Base-by-base conservation (phyloP, 129 eudicot species). In the Silybum marianum region DNA sequence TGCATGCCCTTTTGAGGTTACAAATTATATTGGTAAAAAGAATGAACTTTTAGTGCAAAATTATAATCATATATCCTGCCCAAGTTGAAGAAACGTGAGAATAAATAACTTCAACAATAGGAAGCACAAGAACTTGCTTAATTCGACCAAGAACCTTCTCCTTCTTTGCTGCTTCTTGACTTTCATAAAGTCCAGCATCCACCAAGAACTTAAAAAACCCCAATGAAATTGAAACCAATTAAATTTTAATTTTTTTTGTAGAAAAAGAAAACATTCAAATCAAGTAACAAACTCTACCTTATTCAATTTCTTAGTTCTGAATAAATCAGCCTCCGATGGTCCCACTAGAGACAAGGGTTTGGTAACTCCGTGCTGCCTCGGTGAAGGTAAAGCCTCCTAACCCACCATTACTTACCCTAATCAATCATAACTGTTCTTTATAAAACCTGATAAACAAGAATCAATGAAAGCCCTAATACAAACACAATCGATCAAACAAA, bases 291-390 rank as follows among this genome's bases (percentile, higher is more conserved):
- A 84, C 65, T 85, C 60, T 44, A 92, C 95, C 90, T 93, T 90
- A 71, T 91, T 91, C 84, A 93, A 67, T 30, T 91, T 91, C 18
- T 78, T 79, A 67, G 84, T 90, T 80, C 82, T 85, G 72, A 81
- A 81, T 42, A 90, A 69, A 88, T 92, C 97, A 38, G 82, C 82
- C 23, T 82, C 85, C 8, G 84, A 69, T 16, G 97, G 97, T 24
- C 91, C 93, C 12, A 90, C 90, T 25, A 78, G 80, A 42, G 97
- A 92, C 75, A 92, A 71, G 1, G 97, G 95, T 76, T 82, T 88
- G 25, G 97, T 87, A 70, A 93, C 98, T 44, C 97, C 97, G 42
- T 82, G 84, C 83, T 91, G 90, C 82, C 90, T 87, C 19, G 90
- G 93, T 69, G 32, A n/a, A 42, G 21, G 21, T 74, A 76, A 78